phyloP scores from a whole-genome alignment of 2,329 filamentous ascomycete species.

The Pseudogymnoascus sp. region DNA sequence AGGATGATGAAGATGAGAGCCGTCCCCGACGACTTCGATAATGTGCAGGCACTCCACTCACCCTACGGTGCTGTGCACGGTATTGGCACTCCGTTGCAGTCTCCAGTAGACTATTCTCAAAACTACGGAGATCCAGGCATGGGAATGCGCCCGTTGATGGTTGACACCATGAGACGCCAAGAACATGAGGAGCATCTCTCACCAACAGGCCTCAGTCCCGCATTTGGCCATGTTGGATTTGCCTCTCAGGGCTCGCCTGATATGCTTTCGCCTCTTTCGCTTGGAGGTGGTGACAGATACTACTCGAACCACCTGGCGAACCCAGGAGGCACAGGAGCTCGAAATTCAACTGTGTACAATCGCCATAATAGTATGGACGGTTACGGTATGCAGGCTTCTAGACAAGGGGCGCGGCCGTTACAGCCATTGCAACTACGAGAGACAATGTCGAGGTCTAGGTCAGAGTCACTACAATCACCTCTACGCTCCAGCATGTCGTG shows the following conservation, averaged over 20 bases:
- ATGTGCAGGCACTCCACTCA: slow-evolving; percentile 61
- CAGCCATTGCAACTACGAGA: slow-evolving; percentile 55
- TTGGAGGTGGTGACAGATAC: slow-evolving; percentile 49
- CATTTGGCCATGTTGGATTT: slow-evolving; percentile 62
- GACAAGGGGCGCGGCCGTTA: slow-evolving; percentile 44
- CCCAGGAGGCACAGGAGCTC: slow-evolving; percentile 41
- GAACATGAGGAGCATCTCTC: slow-evolving; percentile 62
- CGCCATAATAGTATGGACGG: slow-evolving; percentile 43
- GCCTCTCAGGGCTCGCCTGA: slow-evolving; percentile 47
- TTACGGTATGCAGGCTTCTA: slow-evolving; percentile 40
- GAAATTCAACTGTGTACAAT: slow-evolving; percentile 47
- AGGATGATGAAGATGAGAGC: slow-evolving; percentile 67
- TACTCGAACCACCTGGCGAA: slow-evolving; percentile 44
- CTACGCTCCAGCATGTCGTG: slow-evolving; percentile 56
- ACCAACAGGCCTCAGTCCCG: slow-evolving; percentile 59
- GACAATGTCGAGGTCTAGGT: slow-evolving; percentile 49
- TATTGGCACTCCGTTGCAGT: slow-evolving; percentile 29
- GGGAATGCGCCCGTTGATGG: slow-evolving; percentile 56
- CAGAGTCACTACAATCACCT: slow-evolving; percentile 53
- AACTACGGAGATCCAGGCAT: slow-evolving; percentile 52
- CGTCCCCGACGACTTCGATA: slow-evolving; percentile 65
- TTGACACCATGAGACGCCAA: slow-evolving; percentile 54
- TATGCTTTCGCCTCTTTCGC: slow-evolving; percentile 51
- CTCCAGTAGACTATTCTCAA: slow-evolving; percentile 32
- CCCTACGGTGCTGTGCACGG: slow-evolving; percentile 46